phyloP scores from a whole-genome alignment of 768 basidiomycete species.

The Neoboletus subvelutipes region DNA sequence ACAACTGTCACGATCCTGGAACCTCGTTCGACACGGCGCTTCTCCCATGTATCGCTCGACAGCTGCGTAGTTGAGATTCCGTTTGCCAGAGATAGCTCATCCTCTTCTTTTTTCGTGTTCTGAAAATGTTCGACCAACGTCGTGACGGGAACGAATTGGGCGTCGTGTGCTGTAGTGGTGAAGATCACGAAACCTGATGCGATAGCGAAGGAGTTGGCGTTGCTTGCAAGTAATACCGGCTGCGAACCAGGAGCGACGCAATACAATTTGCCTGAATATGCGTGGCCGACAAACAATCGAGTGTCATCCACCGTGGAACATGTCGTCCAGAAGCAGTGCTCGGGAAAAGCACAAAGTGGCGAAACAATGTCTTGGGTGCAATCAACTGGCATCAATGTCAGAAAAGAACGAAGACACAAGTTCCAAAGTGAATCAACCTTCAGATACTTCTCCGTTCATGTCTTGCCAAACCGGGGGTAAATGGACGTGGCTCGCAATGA shows the following conservation, averaged over 20 bases:
- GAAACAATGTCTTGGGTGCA: constrained; percentile 17
- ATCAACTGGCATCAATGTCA: constrained; percentile 18
- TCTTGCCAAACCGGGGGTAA: constrained; percentile 42
- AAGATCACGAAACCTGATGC: constrained; percentile 80
- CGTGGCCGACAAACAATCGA: constrained; percentile 59
- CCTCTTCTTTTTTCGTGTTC: constrained; percentile 16
- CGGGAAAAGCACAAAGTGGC: constrained; percentile 46
- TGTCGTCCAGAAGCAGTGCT: constrained; percentile 55
- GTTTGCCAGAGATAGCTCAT: constrained; percentile 26
- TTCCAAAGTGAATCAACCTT: constrained; percentile 34
- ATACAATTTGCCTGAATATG: constrained; percentile 64
- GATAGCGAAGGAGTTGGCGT: constrained; percentile 70
- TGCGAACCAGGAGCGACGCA: constrained; percentile 36
- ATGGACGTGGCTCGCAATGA: constrained; percentile 33
- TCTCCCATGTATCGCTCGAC: constrained; percentile 51
- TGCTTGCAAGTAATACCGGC: constrained; percentile 43
- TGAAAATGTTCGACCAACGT: constrained; percentile 10
- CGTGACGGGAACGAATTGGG: constrained; percentile 59
- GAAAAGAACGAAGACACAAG: background rate
- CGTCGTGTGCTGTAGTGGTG: constrained; percentile 81
- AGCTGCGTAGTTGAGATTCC: constrained; percentile 15
- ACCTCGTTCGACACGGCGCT: constrained; percentile 84
- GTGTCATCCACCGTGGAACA: constrained; percentile 20
- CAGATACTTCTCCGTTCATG: constrained; percentile 46
- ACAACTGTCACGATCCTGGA: constrained; percentile 86